These are phyloP conservation scores for Apodospora peruviana DNA, from an alignment of 495 filamentous ascomycete species.

Conservation along the genomic window DNA sequence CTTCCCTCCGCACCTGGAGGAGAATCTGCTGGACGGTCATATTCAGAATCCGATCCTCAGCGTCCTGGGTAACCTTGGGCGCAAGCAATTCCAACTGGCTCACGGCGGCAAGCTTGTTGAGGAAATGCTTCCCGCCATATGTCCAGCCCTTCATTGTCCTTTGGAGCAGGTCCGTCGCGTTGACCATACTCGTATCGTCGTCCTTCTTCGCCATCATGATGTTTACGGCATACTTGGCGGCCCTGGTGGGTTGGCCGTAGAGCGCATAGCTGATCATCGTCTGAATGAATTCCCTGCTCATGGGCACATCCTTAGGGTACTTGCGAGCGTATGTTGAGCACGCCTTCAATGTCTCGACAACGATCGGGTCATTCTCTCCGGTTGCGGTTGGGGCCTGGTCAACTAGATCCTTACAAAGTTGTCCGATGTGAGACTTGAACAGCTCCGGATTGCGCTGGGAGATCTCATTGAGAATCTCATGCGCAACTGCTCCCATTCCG, in stretches of 20 bases:
- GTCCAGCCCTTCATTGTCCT: slow-evolving; percentile 70
- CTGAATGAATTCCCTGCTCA: slow-evolving; percentile 77
- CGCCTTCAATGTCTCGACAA: slow-evolving; percentile 86
- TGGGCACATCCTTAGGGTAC: slow-evolving; percentile 77
- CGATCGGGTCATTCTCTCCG: slow-evolving; percentile 58
- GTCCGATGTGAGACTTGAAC: slow-evolving; percentile 85
- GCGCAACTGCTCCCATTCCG: slow-evolving; percentile 68
- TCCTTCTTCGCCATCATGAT: slow-evolving; percentile 79
- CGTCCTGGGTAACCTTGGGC: slow-evolving; percentile 64
- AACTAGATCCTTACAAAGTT: slow-evolving; percentile 80
- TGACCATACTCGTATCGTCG: slow-evolving; percentile 73
- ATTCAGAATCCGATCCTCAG: slow-evolving; percentile 68
- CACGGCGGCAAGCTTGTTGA: slow-evolving; percentile 78
- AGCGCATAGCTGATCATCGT: slow-evolving; percentile 75
- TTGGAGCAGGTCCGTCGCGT: slow-evolving; percentile 74
- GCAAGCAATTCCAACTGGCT: slow-evolving; percentile 79
- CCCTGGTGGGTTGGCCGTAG: slow-evolving; percentile 72
- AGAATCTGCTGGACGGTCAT: slow-evolving; percentile 74
- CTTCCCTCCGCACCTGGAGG: slow-evolving; percentile 56
- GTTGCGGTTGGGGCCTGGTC: slow-evolving; percentile 67
- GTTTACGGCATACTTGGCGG: slow-evolving; percentile 88
- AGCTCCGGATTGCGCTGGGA: slow-evolving; percentile 82
- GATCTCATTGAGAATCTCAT: slow-evolving; percentile 89
- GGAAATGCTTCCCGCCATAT: slow-evolving; percentile 68
- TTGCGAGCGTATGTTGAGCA: slow-evolving; percentile 83